Evolutionary conservation across 23 red algal species (phyloP), one percentile per base, ranked within the genome.

Genomic region (Rhodosorus marinus): DNA sequence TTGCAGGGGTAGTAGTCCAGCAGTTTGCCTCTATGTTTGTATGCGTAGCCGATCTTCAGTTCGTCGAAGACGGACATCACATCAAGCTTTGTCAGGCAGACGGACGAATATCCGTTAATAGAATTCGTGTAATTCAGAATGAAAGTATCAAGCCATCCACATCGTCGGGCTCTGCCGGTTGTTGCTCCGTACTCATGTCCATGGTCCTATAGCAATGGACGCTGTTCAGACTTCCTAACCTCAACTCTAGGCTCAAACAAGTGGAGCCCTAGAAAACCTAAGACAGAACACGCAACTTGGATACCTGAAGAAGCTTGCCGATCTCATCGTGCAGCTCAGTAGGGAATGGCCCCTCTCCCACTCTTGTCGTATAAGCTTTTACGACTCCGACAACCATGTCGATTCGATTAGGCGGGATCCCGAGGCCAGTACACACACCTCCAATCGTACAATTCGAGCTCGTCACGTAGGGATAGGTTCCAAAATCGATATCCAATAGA

Each of bases 321-420:
- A 48, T 35, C 6, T 82, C 43, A 35, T 83, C 63, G 25, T 49
- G 24, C 3, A 78, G 70, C 52, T 94, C 87, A 14, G 87, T 83
- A 17, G 87, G 87, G 63, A 94, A 94, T 0, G 87, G 87, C 3
- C 87, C 87, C 17, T 82, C 62, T 14, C 87, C 87, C 17, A 94
- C 87, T 29, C 87, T 77, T 4, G 87, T 94, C 26, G 87, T 94
- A 42, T 94, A 94, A 24, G 87, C 87, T 67, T 94, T 94, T 14
- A 94, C 77, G 4, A 94, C 77, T 32, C 75, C 87, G 40, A 83
- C 45, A 22, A 82, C 67, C 14, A 73, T 23, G 8, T 38, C 43
- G 29, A 94, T 57, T 8, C 47, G 50, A 8, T 43, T 51, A 2
- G 76, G 68, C 4, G 87, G 63, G 33, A 94, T 60, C 42, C 87